Percentiles rank a stretch among this genome's conserved stretches.
Evolutionary conservation across 257 asterid genomes (phyloP).

Genomic region (Prunella vulgaris): DNA sequence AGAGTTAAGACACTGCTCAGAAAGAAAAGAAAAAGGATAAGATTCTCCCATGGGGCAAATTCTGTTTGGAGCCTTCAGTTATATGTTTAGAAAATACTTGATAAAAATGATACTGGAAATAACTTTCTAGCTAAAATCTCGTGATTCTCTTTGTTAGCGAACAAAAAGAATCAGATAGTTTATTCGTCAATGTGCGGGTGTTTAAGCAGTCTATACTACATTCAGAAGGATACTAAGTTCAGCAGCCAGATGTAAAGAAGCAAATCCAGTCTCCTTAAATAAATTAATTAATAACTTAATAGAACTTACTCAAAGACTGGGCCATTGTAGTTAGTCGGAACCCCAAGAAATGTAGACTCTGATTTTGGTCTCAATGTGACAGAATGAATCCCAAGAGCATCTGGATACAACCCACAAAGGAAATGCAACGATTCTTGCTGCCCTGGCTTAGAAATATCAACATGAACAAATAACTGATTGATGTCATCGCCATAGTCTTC

Average conservation of each 20-base stretch:
- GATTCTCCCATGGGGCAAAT: background rate
- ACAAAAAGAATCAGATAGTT: background rate
- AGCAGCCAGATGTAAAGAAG: background rate
- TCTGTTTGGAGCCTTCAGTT: background rate
- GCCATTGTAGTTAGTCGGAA: slow-evolving; percentile 61
- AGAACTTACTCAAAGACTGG: slow-evolving; percentile 80
- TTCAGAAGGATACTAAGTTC: background rate
- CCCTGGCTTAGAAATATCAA: slow-evolving; percentile 78
- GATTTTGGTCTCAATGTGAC: slow-evolving; percentile 61
- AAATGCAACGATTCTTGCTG: slow-evolving; percentile 62
- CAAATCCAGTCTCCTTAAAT: background rate
- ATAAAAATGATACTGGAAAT: background rate
- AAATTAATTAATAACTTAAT: background rate
- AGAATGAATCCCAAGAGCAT: slow-evolving; percentile 95
- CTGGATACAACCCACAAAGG: slow-evolving; percentile 90
- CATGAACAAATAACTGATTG: slow-evolving; percentile 75
- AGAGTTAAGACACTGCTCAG: background rate
- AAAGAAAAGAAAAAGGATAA: background rate
- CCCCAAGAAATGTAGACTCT: slow-evolving; percentile 45
- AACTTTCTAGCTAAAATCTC: background rate
- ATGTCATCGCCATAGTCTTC: slow-evolving; percentile 45
- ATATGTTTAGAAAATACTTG: background rate
- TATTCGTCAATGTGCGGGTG: background rate
- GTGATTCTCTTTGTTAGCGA: background rate
- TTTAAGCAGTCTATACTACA: background rate